Percentiles rank a stretch among this genome's conserved stretches.
phyloP scores from a whole-genome alignment of 2,329 filamentous ascomycete species.

The Tolypocladium ophioglossoides region DNA sequence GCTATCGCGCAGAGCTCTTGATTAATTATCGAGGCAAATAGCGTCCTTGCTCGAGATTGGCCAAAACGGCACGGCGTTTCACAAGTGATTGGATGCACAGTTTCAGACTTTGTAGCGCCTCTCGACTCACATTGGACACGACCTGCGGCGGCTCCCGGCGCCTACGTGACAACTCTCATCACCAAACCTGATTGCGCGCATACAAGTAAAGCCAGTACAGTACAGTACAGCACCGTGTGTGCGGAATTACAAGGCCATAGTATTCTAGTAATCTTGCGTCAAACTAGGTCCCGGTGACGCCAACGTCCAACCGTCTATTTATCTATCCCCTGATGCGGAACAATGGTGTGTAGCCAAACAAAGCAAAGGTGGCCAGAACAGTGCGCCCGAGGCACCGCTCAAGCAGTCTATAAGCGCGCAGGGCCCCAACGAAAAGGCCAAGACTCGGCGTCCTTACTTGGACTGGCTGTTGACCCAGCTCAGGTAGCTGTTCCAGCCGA shows the following conservation, averaged over 20 bases:
- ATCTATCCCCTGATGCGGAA: background rate
- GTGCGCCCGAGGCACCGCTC: background rate
- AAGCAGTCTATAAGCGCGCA: background rate
- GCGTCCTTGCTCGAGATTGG: background rate
- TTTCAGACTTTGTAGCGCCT: too few relatives aligned
- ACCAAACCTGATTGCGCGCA: background rate
- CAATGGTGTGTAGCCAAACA: background rate
- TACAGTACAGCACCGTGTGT: background rate
- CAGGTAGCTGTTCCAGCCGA: conserved; percentile 56
- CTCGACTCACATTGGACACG: background rate
- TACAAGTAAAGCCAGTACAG: too few relatives aligned
- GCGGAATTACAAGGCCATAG: background rate
- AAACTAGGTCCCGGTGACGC: background rate
- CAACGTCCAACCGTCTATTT: background rate
- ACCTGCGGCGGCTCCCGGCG: background rate
- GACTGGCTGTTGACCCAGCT: conserved; percentile 47
- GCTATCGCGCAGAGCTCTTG: background rate
- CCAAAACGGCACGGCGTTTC: background rate
- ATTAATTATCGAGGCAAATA: background rate
- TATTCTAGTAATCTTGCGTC: background rate
- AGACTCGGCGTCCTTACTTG: background rate
- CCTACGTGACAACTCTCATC: background rate
- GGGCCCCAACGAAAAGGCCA: background rate
- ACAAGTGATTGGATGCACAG: background rate
- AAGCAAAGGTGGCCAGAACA: background rate